Percentiles rank a stretch among this genome's conserved stretches.
phyloP scores from a whole-genome alignment of 1,139 yeast species.

The Arxiozyma bovina region DNA sequence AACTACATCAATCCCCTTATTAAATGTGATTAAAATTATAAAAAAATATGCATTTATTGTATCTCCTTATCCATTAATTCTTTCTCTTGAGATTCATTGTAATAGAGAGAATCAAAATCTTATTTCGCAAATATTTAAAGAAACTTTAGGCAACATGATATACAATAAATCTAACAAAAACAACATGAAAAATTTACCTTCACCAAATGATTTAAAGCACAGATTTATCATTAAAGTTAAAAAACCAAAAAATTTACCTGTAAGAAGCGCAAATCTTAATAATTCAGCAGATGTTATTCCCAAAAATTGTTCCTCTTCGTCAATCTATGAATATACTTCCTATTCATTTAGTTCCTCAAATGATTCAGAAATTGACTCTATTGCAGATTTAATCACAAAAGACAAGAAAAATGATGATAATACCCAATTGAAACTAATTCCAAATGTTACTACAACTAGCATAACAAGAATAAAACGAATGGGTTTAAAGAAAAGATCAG shows the following conservation, averaged over 20 bases:
- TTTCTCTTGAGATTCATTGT: slow-evolving; percentile 86
- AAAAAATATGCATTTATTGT: slow-evolving; percentile 78
- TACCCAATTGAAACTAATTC: slow-evolving; percentile 2
- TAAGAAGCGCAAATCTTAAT: background rate
- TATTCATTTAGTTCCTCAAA: slow-evolving; percentile 22
- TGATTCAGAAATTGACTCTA: slow-evolving; percentile 14
- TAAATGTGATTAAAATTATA: slow-evolving; percentile 62
- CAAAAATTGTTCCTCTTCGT: slow-evolving; percentile 6
- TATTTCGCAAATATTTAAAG: slow-evolving; percentile 45
- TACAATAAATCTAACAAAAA: slow-evolving; percentile 12
- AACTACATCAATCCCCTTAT: slow-evolving; percentile 62
- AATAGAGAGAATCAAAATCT: slow-evolving; percentile 51
- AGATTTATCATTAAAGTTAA: slow-evolving; percentile 72
- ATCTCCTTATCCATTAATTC: slow-evolving; percentile 72
- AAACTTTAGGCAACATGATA: slow-evolving; percentile 52
- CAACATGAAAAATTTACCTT: slow-evolving; percentile 40
- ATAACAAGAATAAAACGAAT: slow-evolving; percentile 18
- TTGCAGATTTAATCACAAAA: background rate
- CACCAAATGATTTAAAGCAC: slow-evolving; percentile 64
- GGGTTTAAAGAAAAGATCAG: slow-evolving; percentile 26
- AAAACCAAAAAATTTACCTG: slow-evolving; percentile 33
- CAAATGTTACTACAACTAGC: slow-evolving; percentile 6
- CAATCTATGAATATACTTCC: slow-evolving; percentile 12
- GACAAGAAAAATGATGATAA: slow-evolving; percentile 5
- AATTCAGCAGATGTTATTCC: background rate